phyloP scores from a whole-genome alignment of 2,329 filamentous ascomycete genomes.

The Aspergillus versicolor region DNA sequence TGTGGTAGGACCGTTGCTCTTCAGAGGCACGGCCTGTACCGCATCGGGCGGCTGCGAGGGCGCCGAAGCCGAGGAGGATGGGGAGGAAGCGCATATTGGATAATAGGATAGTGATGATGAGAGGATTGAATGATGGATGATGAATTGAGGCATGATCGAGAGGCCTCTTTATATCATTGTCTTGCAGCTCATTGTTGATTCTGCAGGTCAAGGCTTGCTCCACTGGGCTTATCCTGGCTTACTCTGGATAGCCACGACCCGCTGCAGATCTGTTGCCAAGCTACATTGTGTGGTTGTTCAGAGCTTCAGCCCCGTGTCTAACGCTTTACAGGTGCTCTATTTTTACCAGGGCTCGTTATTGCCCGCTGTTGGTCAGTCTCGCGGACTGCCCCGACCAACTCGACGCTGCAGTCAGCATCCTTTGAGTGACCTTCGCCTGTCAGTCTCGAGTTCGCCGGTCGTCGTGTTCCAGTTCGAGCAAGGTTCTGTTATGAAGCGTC shows the following conservation, averaged over 20 bases:
- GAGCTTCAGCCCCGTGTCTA: too few relatives aligned
- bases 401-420: too few relatives aligned
- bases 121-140: not conserved
- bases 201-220: not conserved
- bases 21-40: not conserved
- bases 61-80: not conserved
- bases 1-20: not conserved
- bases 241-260: not conserved
- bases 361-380: too few relatives aligned
- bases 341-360: not conserved
- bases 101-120: not conserved
- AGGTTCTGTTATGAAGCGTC: too few relatives aligned
- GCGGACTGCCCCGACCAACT: too few relatives aligned
- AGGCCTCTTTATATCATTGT: not conserved
- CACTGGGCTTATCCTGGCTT: not conserved
- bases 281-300: not conserved
- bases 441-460: too few relatives aligned
- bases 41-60: constrained; percentile 2
- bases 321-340: not conserved
- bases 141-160: not conserved
- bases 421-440: too few relatives aligned
- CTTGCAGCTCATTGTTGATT: not conserved
- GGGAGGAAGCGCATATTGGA: constrained; percentile 1
- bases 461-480: too few relatives aligned
- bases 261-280: not conserved